Percentiles rank a stretch among this genome's conserved stretches.
Conservation (phyloP, 257 asterid genomes). For the Forsythia viridissima region DNA sequence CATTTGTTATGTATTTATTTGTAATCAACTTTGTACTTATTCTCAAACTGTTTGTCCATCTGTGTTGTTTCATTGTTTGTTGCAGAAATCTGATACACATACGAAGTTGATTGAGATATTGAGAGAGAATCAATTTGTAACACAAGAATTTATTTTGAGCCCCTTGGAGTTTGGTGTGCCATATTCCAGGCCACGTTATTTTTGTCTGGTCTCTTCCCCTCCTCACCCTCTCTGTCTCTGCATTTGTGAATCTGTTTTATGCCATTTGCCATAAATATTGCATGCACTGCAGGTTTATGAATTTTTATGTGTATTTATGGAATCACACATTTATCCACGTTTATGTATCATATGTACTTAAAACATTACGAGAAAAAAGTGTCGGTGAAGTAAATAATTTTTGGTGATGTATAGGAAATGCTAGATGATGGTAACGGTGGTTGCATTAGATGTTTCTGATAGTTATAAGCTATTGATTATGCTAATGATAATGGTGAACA, state of each 20-base stretch:
- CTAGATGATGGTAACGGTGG: no score
- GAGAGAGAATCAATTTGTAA: constrained; percentile 63
- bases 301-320: background rate
- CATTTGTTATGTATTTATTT: background rate
- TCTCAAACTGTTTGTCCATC: constrained; percentile 14
- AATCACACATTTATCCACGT: background rate
- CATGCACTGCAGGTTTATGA: background rate
- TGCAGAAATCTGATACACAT: constrained; percentile 94
- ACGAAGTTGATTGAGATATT: constrained; percentile 66
- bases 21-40: constrained; percentile 4
- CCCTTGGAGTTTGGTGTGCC: constrained; percentile 95
- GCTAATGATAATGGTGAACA: no score
- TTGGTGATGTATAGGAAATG: background rate
- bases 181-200: constrained; percentile 96
- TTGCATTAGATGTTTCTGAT: no score
- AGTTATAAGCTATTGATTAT: no score
- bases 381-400: background rate
- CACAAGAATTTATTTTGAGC: constrained; percentile 87
- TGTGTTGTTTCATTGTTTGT: constrained; percentile 20
- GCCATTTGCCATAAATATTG: background rate
- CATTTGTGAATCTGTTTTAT: background rate
- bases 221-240: background rate
- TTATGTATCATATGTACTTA: background rate
- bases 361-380: background rate
- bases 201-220: constrained; percentile 71